Evolutionary conservation across 495 filamentous ascomycete genomes (phyloP).

Genomic region (Chlorociboria aeruginascens): DNA sequence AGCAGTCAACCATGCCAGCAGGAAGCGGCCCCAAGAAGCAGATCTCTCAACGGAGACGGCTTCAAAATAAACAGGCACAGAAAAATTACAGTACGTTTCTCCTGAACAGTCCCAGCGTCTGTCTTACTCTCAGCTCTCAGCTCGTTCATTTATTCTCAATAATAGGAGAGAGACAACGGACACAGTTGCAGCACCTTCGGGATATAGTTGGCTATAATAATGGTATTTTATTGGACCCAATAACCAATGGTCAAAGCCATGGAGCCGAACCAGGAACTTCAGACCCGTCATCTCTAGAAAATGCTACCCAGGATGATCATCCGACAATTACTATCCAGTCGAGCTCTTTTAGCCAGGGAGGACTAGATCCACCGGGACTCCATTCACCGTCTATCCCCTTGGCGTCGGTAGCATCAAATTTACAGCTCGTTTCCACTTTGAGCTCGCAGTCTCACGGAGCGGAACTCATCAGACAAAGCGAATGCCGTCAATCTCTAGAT

Average conservation of each 20-base stretch:
- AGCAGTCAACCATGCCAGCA: neutral
- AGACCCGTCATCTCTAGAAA: neutral
- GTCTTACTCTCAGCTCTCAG: neutral
- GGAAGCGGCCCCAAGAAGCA: neutral
- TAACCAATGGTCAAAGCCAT: neutral
- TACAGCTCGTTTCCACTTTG: too few species aligned
- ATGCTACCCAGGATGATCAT: neutral
- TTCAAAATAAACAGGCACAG: neutral
- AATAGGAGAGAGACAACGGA: neutral
- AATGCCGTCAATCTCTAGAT: neutral
- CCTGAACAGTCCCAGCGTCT: neutral
- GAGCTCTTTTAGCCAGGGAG: too few species aligned
- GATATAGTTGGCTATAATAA: neutral
- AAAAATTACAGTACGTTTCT: neutral
- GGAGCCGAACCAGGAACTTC: neutral
- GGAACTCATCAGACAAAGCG: neutral
- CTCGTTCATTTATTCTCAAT: neutral
- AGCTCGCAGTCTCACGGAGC: too few species aligned
- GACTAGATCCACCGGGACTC: too few species aligned
- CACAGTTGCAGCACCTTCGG: neutral
- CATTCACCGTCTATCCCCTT: too few species aligned
- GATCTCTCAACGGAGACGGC: neutral
- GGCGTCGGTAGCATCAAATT: too few species aligned
- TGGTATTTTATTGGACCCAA: neutral
- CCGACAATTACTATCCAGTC: too few species aligned